Conservation (phyloP, 2,329 filamentous ascomycete species). For the Tolypocladium ovalisporum region DNA sequence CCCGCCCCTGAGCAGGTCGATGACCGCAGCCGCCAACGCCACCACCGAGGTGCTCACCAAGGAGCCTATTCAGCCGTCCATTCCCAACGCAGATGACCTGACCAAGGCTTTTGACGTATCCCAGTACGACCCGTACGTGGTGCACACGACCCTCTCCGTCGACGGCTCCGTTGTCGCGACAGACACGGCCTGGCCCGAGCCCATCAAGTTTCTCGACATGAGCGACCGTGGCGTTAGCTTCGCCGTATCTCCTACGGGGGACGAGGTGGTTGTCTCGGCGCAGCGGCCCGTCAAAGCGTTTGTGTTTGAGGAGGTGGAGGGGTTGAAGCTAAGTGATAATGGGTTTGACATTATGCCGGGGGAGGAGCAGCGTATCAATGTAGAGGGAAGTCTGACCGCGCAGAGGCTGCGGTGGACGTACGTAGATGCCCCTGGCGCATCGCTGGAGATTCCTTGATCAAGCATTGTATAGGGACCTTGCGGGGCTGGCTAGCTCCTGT, state of each 20-base stretch:
- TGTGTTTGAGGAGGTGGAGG: conserved; percentile 37
- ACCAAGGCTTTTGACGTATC: not conserved
- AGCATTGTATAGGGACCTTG: not conserved
- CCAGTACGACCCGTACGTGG: conserved; percentile 28
- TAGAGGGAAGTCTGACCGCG: conserved; percentile 1
- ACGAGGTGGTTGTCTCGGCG: conserved; percentile 19
- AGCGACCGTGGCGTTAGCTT: conserved; percentile 27
- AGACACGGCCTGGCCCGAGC: conserved; percentile 49
- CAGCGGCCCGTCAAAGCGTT: conserved; percentile 45
- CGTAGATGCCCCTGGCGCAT: conserved; percentile 6
- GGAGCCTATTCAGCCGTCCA: conserved; percentile 5
- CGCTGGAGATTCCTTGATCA: conserved; percentile 1
- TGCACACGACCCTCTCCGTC: conserved; percentile 30
- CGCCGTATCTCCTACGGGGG: conserved; percentile 9
- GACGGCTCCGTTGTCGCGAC: conserved; percentile 27
- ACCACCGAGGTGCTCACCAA: conserved; percentile 23
- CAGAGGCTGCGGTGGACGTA: conserved; percentile 7
- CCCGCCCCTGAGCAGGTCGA: conserved; percentile 9
- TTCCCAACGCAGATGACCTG: conserved; percentile 22
- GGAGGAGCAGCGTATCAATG: conserved; percentile 12
- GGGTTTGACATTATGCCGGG: conserved; percentile 47
- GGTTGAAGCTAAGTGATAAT: conserved; percentile 41
- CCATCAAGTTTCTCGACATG: conserved; percentile 48
- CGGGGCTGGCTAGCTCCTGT: not conserved
- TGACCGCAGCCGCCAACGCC: conserved; percentile 22